Evolutionary conservation across 441 rosid species (phyloP).

Genomic region (Flueggea neowawraea): DNA sequence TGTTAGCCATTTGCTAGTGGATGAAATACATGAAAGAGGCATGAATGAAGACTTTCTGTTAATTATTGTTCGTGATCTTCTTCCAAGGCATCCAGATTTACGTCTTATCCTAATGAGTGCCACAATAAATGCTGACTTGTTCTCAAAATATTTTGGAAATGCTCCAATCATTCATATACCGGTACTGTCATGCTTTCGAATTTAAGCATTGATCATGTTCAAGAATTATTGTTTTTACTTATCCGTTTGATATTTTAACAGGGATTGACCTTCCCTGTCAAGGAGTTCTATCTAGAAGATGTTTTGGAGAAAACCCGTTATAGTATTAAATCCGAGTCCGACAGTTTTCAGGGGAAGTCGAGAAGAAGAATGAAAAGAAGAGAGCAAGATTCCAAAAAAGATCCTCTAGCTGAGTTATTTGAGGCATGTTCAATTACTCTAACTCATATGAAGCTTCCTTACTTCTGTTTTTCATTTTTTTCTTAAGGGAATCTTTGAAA

Average conservation of each 20-base stretch:
- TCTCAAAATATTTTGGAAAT: slow-evolving; percentile 80
- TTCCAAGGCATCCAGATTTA: slow-evolving; percentile 84
- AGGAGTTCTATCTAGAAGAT: slow-evolving; percentile 84
- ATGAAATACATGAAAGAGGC: slow-evolving; percentile 98
- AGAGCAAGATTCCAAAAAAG: slow-evolving; percentile 76
- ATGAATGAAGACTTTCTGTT: slow-evolving; percentile 92
- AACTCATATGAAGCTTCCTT: not conserved
- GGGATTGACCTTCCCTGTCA: slow-evolving; percentile 91
- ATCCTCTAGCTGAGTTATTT: slow-evolving; percentile 57
- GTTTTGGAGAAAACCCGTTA: slow-evolving; percentile 72
- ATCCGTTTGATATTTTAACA: slow-evolving; percentile 25
- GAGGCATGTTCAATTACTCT: slow-evolving; percentile 49
- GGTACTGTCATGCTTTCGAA: slow-evolving; percentile 33
- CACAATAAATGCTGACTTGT: slow-evolving; percentile 88
- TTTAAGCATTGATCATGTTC: slow-evolving; percentile 2
- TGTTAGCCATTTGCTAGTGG: slow-evolving; percentile 90
- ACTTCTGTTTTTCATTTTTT: not conserved
- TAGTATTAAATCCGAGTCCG: slow-evolving; percentile 54
- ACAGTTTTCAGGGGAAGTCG: slow-evolving; percentile 61
- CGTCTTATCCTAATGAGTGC: slow-evolving; percentile 94
- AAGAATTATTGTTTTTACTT: slow-evolving; percentile 1
- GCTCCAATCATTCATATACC: slow-evolving; percentile 79
- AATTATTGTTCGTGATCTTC: slow-evolving; percentile 87
- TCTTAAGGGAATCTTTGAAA: slow-evolving; percentile 2
- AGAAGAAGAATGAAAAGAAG: slow-evolving; percentile 48